Evolutionary conservation across 2,329 filamentous ascomycete genomes (phyloP), one percentile per base, ranked within the genome.

Genomic region (Orbilia oligospora): DNA sequence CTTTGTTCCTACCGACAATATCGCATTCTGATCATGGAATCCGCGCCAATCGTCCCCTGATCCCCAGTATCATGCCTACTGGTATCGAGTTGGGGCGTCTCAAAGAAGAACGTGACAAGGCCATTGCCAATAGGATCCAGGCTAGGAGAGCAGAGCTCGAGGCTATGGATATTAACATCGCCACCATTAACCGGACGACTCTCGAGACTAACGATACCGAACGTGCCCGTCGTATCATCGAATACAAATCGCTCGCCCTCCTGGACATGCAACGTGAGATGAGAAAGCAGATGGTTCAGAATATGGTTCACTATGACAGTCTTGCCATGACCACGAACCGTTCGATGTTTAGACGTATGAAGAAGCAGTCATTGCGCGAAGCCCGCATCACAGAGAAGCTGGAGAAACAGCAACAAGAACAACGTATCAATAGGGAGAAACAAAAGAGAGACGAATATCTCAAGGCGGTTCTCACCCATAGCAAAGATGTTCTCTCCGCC

Each of bases 381-480:
- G 96, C 96, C 71, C 92, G 95, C 72, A 97, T 99, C 81, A 99
- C 96, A 0, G 96, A 99, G 88, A 99, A 97, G 85, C 90, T 99
- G 1, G 96, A 99, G 89, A 98, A 98, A 86, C 94, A 99, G 84
- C 96, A 99, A 84, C 93, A 96, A 72, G 95, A 98, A 84, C 95
- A 94, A 49, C 92, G 96, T 75, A 95, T 98, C 86, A 93, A 92
- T 81, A 93, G 97, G 80, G 96, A 99, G 86, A 97, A 97, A 90
- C 96, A 97, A 90, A 97, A 97, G 86, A 95, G 98, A 83, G 90
- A 89, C 78, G 95, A 98, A 84, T 97, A 97, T 85, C 88, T 99
- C 75, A 91, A 93, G 80, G 92, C 94, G 41, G 93, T 99, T 66
- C 88, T 93, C 81, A 91, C 90, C 81, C 95, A 97, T 84, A 90